phyloP scores from a whole-genome alignment of 768 basidiomycete species.

The Rubroboletus satanas region DNA sequence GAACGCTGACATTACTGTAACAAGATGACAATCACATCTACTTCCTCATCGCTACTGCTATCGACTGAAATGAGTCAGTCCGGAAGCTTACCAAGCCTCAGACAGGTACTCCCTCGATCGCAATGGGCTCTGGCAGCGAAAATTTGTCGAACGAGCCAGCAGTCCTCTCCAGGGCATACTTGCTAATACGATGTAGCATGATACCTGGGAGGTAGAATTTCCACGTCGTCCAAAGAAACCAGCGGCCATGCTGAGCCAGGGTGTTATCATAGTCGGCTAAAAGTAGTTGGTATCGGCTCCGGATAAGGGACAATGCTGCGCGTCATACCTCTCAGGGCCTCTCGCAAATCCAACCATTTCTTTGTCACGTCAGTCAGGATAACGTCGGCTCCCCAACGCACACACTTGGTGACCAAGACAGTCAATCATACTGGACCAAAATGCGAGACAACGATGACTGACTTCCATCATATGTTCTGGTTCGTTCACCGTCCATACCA shows the following conservation, averaged over 20 bases:
- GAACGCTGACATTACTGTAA: background rate
- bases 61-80: background rate
- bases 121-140: constrained; percentile 24
- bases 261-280: constrained; percentile 67
- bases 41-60: background rate
- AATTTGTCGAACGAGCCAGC: constrained; percentile 53
- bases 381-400: constrained; percentile 72
- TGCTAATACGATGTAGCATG: constrained; percentile 26
- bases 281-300: background rate
- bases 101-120: constrained; percentile 12
- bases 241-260: constrained; percentile 55
- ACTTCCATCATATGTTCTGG: constrained; percentile 89
- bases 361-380: constrained; percentile 76
- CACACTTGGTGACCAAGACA: constrained; percentile 45
- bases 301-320: background rate
- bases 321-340: constrained; percentile 50
- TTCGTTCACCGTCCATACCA: constrained; percentile 97
- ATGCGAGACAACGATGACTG: constrained; percentile 17
- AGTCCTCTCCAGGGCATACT: constrained; percentile 42
- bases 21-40: background rate
- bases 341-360: constrained; percentile 63
- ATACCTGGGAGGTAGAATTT: constrained; percentile 55
- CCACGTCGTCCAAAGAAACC: constrained; percentile 71
- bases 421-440: background rate
- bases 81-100: constrained; percentile 2